These are phyloP conservation scores for Didymella pinodella DNA, from an alignment of 2,329 filamentous ascomycete species.

Conservation along the genomic window DNA sequence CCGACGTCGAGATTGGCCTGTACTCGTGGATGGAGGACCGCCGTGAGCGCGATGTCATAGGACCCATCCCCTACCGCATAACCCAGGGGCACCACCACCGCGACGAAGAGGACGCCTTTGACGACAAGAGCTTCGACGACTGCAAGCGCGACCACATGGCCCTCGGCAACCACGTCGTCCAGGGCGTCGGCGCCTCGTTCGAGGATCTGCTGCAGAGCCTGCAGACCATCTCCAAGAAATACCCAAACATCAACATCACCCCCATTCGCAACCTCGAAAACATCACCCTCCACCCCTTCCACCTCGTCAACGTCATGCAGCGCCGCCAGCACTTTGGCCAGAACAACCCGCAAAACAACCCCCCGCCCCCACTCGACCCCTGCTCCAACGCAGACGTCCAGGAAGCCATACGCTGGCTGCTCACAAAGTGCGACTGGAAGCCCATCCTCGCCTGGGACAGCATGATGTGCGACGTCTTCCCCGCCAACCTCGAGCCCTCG, in stretches of 20 bases:
- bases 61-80: conserved; percentile 45
- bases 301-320: conserved; percentile 46
- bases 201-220: conserved; percentile 45
- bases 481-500: conserved; percentile 43
- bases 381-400: conserved; percentile 44
- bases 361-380: conserved; percentile 33
- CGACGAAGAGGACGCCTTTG: conserved; percentile 47
- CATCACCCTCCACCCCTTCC: conserved; percentile 46
- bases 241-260: conserved; percentile 45
- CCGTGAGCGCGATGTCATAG: conserved; percentile 44
- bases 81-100: conserved; percentile 45
- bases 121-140: conserved; percentile 45
- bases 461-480: conserved; percentile 51
- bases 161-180: conserved; percentile 45
- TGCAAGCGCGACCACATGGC: conserved; percentile 48
- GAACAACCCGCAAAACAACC: conserved; percentile 22
- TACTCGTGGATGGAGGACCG: conserved; percentile 49
- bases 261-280: conserved; percentile 39
- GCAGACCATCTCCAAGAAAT: conserved; percentile 40
- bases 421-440: conserved; percentile 44
- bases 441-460: conserved; percentile 46
- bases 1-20: conserved; percentile 44
- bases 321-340: conserved; percentile 39
- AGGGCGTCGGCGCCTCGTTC: conserved; percentile 45
- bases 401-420: conserved; percentile 44